Conservation (phyloP, 1,139 yeast genomes). For the Kodamaea fungicola region DNA sequence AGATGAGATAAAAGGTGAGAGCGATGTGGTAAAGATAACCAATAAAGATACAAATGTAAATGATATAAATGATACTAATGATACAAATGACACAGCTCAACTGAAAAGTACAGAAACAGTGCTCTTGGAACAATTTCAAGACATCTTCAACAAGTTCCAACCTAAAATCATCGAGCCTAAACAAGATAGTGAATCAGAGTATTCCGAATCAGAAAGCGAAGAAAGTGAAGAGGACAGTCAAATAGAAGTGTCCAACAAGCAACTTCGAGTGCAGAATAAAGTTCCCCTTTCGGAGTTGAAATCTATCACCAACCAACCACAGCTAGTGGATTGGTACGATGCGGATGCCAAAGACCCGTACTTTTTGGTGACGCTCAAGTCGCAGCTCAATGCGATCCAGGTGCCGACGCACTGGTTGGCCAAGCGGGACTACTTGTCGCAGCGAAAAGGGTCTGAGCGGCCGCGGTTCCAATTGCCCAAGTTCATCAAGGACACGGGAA, state of each 20-base stretch:
- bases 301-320: constrained; percentile 58
- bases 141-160: constrained; percentile 36
- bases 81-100: too few relatives aligned
- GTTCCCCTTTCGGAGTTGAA: constrained; percentile 71
- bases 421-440: constrained; percentile 75
- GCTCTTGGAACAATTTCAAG: background rate
- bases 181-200: constrained; percentile 5
- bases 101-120: too few relatives aligned
- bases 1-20: background rate
- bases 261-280: constrained; percentile 48
- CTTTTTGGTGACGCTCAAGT: constrained; percentile 61
- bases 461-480: constrained; percentile 76
- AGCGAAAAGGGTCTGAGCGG: constrained; percentile 67
- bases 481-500: constrained; percentile 80
- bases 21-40: too few relatives aligned
- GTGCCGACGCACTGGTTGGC: constrained; percentile 86
- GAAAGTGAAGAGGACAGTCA: constrained; percentile 4
- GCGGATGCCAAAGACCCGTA: constrained; percentile 81
- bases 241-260: constrained; percentile 30
- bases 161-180: constrained; percentile 4
- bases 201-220: constrained; percentile 10
- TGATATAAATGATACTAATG: too few relatives aligned
- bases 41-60: background rate
- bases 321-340: constrained; percentile 82
- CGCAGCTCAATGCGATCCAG: constrained; percentile 63